Conservation (phyloP, 352 stramenopile genomes). For the Ophiocytium majus region DNA sequence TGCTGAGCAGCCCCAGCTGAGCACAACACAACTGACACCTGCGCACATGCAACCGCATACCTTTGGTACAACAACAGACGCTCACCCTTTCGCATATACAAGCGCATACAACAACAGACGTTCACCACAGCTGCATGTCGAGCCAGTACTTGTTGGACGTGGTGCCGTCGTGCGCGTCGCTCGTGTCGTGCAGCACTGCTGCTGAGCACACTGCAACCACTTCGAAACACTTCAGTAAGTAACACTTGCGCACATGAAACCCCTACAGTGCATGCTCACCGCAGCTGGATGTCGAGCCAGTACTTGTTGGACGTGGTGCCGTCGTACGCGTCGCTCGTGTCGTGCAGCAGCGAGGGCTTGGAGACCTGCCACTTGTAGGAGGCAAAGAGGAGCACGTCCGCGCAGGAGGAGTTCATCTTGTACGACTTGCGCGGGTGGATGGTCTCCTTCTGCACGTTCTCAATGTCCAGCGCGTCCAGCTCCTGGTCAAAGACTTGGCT, state of each 20-base stretch:
- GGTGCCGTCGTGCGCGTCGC: conserved; percentile 94
- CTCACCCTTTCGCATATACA: too few relatives aligned
- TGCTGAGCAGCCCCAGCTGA: too few relatives aligned
- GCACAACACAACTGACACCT: too few relatives aligned
- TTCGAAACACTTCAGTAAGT: too few relatives aligned
- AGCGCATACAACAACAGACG: too few relatives aligned
- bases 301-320: conserved; percentile 96
- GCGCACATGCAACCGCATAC: too few relatives aligned
- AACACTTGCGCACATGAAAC: background rate
- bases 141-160: conserved; percentile 99
- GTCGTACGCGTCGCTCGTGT: conserved; percentile 93
- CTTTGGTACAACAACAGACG: too few relatives aligned
- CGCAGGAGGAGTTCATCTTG: conserved; percentile 99
- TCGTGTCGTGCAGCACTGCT: conserved; percentile 87
- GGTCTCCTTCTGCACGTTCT: conserved; percentile 99
- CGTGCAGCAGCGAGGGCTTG: conserved; percentile 82
- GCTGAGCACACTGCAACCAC: too few relatives aligned
- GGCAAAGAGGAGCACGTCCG: conserved; percentile 97
- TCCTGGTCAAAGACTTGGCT: conserved; percentile 98
- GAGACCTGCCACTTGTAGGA: conserved; percentile 97
- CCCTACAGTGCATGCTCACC: background rate
- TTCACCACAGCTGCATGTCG: conserved; percentile 93
- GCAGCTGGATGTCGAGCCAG: conserved; percentile 99
- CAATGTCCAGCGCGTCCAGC: conserved; percentile 97
- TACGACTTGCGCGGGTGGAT: conserved; percentile 99